A percentile compares a stretch with the other conserved stretches of the same genome.
phyloP scores from a whole-genome alignment of 106 monocot genomes.

The Phalaenopsis aphrodite region DNA sequence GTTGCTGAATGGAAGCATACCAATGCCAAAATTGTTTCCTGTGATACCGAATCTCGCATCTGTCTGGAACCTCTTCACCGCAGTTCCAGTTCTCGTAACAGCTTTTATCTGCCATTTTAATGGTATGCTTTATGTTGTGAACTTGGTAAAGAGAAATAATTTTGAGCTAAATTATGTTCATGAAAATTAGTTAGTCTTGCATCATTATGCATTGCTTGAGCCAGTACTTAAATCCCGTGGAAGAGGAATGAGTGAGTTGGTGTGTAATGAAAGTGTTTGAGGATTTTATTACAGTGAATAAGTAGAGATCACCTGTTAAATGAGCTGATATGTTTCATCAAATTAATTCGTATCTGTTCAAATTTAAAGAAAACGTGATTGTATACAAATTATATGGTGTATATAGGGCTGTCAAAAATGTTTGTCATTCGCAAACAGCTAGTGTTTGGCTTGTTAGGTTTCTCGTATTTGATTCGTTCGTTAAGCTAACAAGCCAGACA shows the following conservation, averaged over 20 bases:
- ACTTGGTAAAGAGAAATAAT: background rate
- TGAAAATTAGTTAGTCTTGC: background rate
- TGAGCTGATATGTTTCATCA: background rate
- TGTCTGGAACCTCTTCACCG: constrained; percentile 63
- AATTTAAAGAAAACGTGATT: background rate
- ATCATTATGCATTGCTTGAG: background rate
- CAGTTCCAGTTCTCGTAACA: constrained; percentile 57
- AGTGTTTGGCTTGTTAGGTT: no score
- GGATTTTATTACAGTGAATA: background rate
- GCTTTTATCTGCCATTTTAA: constrained; percentile 77
- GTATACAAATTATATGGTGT: background rate
- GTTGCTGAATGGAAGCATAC: constrained; percentile 38
- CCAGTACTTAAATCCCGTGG: background rate
- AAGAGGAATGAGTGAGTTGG: no score
- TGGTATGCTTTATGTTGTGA: constrained; percentile 17
- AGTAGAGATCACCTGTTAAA: background rate
- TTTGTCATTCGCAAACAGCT: no score
- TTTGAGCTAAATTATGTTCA: background rate
- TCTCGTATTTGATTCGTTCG: no score
- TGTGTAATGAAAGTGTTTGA: no score
- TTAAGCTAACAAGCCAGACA: no score
- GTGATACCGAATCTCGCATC: constrained; percentile 31
- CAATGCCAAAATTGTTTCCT: constrained; percentile 58
- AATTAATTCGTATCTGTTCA: background rate
- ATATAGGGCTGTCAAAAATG: no score